Evolutionary conservation across 2,329 filamentous ascomycete species (phyloP).

Genomic region (Pestalotiopsis sp.): DNA sequence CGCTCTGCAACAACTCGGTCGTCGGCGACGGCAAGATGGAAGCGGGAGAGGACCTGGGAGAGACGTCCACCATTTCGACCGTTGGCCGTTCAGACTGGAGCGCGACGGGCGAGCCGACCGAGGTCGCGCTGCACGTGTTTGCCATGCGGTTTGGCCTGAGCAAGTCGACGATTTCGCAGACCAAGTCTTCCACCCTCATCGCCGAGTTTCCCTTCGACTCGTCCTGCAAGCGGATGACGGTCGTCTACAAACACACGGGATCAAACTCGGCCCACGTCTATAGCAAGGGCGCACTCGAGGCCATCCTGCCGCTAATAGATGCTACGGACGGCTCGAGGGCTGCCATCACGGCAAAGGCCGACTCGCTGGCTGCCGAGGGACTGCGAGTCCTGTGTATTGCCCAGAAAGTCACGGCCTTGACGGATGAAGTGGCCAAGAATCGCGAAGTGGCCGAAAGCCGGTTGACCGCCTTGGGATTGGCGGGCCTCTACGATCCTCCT

Average conservation of each 20-base stretch:
- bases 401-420: conserved; percentile 43
- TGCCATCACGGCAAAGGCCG: conserved; percentile 50
- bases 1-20: conserved; percentile 63
- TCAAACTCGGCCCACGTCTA: conserved; percentile 45
- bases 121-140: conserved; percentile 74
- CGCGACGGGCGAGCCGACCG: conserved; percentile 68
- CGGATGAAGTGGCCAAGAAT: conserved; percentile 40
- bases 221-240: conserved; percentile 74
- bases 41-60: conserved; percentile 41
- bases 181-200: conserved; percentile 47
- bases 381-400: conserved; percentile 71
- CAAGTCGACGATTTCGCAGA: conserved; percentile 40
- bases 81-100: conserved; percentile 52
- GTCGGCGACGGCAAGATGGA: conserved; percentile 45
- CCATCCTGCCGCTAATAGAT: conserved; percentile 54
- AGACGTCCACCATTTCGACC: conserved; percentile 49
- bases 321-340: conserved; percentile 48
- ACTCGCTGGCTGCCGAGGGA: conserved; percentile 61
- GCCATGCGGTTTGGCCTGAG: conserved; percentile 66
- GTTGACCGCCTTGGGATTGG: conserved; percentile 68
- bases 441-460: conserved; percentile 57
- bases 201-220: conserved; percentile 75
- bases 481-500: conserved; percentile 73
- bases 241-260: conserved; percentile 54
- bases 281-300: conserved; percentile 61